These are phyloP conservation scores for Coniochaeta sp. DNA, from an alignment of 2,329 filamentous ascomycete species.

Conservation along the genomic window DNA sequence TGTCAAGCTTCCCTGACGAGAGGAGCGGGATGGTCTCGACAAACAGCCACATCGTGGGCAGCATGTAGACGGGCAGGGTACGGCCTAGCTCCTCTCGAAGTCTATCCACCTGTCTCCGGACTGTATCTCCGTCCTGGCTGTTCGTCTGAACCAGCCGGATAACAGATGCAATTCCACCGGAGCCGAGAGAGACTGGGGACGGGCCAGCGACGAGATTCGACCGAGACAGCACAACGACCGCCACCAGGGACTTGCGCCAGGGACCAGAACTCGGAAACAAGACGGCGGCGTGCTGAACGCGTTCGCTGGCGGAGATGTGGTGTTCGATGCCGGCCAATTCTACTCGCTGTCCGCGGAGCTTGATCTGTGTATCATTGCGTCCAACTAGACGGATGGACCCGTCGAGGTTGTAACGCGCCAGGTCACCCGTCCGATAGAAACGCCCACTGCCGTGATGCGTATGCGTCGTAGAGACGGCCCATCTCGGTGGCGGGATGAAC, in stretches of 20 bases:
- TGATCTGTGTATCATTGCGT: constrained; percentile 20
- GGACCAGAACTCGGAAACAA: background rate
- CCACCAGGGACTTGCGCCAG: background rate
- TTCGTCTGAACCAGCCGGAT: constrained; percentile 1
- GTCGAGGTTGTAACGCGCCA: constrained; percentile 25
- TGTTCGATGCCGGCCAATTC: constrained; percentile 29
- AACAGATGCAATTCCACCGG: background rate
- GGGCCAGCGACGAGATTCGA: background rate
- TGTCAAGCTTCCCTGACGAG: constrained; percentile 15
- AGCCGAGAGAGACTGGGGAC: background rate
- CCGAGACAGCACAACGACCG: constrained; percentile 6
- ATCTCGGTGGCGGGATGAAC: constrained; percentile 26
- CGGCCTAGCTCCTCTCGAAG: background rate
- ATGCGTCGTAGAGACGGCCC: background rate
- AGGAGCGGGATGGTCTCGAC: constrained; percentile 13
- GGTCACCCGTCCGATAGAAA: constrained; percentile 32
- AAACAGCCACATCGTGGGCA: constrained; percentile 19
- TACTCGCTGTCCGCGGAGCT: constrained; percentile 5
- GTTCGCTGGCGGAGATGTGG: constrained; percentile 37
- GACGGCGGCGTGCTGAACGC: constrained; percentile 40
- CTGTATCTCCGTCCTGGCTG: background rate
- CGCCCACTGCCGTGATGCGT: constrained; percentile 9
- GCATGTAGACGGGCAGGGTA: constrained; percentile 18
- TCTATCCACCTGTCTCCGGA: background rate
- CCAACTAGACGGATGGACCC: constrained; percentile 29